Percentiles rank a stretch among this genome's conserved stretches.
phyloP scores from a whole-genome alignment of 768 basidiomycete species.

The Crucibulum laeve region DNA sequence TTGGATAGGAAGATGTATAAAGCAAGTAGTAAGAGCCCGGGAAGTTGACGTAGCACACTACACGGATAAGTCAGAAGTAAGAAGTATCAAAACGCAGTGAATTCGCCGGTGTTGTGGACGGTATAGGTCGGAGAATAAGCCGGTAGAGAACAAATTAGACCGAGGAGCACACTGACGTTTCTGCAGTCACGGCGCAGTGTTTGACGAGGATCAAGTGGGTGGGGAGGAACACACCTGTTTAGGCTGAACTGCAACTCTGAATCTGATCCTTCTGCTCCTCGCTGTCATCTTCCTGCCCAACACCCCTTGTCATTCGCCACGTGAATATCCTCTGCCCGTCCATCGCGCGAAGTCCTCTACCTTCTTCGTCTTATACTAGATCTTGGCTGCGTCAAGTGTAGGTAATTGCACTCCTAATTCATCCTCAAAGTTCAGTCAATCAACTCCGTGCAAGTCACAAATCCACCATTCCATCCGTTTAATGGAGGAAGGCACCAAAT shows the following conservation, averaged over 20 bases:
- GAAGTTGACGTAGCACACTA: background rate
- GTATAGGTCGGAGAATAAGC: background rate
- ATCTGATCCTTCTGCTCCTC: conserved; percentile 12
- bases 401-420: no score
- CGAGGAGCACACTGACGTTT: background rate
- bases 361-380: conserved; percentile 19
- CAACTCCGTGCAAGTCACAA: no score
- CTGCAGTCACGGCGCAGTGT: background rate
- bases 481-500: conserved; percentile 84
- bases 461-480: conserved; percentile 3
- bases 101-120: background rate
- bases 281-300: conserved; percentile 17
- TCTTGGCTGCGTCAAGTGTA: background rate
- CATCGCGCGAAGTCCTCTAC: conserved; percentile 35
- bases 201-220: conserved; percentile 9
- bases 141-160: background rate
- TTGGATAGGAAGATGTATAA: no score
- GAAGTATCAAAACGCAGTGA: background rate
- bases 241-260: conserved; percentile 8
- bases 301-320: background rate
- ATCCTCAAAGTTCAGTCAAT: no score
- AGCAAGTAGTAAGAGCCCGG: background rate
- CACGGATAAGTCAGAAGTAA: no score
- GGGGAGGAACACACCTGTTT: conserved; percentile 20
- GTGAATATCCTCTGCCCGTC: conserved; percentile 17